A percentile compares a stretch with the other conserved stretches of the same genome.
Evolutionary conservation across 768 basidiomycete genomes (phyloP).

Genomic region (Pulveroboletus sp.): DNA sequence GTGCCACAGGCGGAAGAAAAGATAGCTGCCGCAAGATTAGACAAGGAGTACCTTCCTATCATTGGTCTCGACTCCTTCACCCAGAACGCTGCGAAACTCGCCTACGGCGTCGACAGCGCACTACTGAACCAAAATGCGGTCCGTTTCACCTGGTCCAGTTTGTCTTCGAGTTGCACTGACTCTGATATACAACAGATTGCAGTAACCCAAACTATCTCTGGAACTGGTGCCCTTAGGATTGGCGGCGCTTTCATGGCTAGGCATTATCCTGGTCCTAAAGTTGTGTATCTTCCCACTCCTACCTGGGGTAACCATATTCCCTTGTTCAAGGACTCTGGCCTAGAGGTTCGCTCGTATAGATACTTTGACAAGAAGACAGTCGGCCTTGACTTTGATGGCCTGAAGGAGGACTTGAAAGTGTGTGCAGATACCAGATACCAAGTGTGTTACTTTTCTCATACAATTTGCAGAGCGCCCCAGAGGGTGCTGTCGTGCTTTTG

Average conservation of each 20-base stretch:
- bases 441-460: slow-evolving; percentile 11
- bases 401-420: slow-evolving; percentile 84
- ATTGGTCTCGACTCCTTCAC: slow-evolving; percentile 86
- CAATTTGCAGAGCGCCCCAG: slow-evolving; percentile 53
- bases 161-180: not conserved
- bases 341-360: slow-evolving; percentile 88
- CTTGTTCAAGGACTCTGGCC: slow-evolving; percentile 89
- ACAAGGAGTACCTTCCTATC: slow-evolving; percentile 98
- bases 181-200: slow-evolving; percentile 51
- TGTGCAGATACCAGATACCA: slow-evolving; percentile 20
- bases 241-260: slow-evolving; percentile 89
- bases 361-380: slow-evolving; percentile 94
- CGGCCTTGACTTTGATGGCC: slow-evolving; percentile 86
- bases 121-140: slow-evolving; percentile 71
- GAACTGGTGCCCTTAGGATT: slow-evolving; percentile 95
- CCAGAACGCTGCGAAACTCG: slow-evolving; percentile 80
- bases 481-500: slow-evolving; percentile 79
- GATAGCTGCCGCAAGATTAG: slow-evolving; percentile 56
- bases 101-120: slow-evolving; percentile 78
- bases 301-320: slow-evolving; percentile 98
- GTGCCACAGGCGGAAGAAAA: slow-evolving; percentile 66
- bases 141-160: slow-evolving; percentile 29
- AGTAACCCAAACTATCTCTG: slow-evolving; percentile 91
- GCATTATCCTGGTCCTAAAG: slow-evolving; percentile 82
- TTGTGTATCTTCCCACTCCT: slow-evolving; percentile 87